A percentile compares a stretch with the other conserved stretches of the same genome.
phyloP scores from a whole-genome alignment of 2,329 filamentous ascomycete genomes.

The Phialophora verrucosa region DNA sequence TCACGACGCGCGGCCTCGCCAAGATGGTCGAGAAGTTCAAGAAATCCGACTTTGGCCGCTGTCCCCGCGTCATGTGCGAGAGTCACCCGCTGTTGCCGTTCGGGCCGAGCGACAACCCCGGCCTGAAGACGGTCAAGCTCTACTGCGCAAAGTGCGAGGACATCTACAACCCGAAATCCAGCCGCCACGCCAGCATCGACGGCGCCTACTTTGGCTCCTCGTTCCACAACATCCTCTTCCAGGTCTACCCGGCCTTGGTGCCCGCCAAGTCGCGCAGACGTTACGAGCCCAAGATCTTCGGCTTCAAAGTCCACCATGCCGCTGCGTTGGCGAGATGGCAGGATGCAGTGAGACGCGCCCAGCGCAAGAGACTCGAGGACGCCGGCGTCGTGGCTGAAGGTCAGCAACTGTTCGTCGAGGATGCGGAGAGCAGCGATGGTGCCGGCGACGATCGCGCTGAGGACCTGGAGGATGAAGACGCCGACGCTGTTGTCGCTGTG shows the following conservation, averaged over 20 bases:
- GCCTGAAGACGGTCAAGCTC: constrained; percentile 89
- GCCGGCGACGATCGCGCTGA: constrained; percentile 23
- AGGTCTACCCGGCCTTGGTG: constrained; percentile 90
- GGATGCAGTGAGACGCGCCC: constrained; percentile 76
- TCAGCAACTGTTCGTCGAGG: constrained; percentile 37
- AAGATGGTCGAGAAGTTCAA: constrained; percentile 99
- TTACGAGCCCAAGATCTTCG: constrained; percentile 89
- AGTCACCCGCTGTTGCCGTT: constrained; percentile 92
- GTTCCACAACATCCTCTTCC: constrained; percentile 99
- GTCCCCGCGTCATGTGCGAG: constrained; percentile 92
- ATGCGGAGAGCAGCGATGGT: constrained; percentile 37
- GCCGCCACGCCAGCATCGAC: constrained; percentile 91
- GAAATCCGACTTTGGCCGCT: constrained; percentile 97
- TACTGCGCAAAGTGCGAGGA: constrained; percentile 98
- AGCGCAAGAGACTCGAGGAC: constrained; percentile 77
- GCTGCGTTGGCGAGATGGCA: constrained; percentile 93
- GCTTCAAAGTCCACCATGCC: constrained; percentile 91
- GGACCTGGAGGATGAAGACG: constrained; percentile 25
- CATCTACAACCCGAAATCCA: constrained; percentile 98
- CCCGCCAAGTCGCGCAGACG: constrained; percentile 83
- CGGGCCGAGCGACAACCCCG: constrained; percentile 88
- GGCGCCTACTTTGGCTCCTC: constrained; percentile 97
- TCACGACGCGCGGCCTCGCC: constrained; percentile 87
- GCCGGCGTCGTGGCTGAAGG: constrained; percentile 62
- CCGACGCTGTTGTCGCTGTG: constrained; percentile 7